Percentiles rank a stretch among this genome's conserved stretches.
Conservation (phyloP, 2,329 filamentous ascomycete species). For the Periconia digitata region DNA sequence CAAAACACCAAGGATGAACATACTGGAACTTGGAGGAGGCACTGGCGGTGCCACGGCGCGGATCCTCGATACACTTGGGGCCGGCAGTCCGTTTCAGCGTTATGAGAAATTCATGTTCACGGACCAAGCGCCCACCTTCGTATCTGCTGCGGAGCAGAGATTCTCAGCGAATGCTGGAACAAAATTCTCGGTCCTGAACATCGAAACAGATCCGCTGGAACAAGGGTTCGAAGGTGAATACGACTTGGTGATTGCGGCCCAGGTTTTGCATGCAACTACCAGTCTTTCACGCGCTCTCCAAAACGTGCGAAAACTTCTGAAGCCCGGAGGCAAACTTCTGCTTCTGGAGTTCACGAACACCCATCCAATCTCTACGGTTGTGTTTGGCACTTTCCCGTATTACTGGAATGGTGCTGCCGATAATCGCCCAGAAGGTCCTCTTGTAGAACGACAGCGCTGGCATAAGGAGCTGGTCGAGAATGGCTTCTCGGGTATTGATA, state of each 20-base stretch:
- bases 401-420: not conserved
- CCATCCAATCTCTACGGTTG: not conserved
- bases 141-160: constrained; percentile 6
- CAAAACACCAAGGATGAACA: constrained; percentile 36
- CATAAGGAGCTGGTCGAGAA: not conserved
- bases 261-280: constrained; percentile 18
- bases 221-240: constrained; percentile 15
- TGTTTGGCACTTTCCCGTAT: constrained; percentile 6
- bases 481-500: constrained; percentile 20
- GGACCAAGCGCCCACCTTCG: constrained; percentile 12
- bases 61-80: constrained; percentile 1
- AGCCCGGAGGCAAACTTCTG: constrained; percentile 13
- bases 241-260: constrained; percentile 12
- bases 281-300: constrained; percentile 3
- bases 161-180: not conserved
- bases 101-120: constrained; percentile 20
- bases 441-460: not conserved
- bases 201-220: constrained; percentile 9
- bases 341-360: constrained; percentile 4
- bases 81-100: constrained; percentile 2
- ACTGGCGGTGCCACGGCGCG: not conserved
- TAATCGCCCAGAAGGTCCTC: not conserved
- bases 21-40: constrained; percentile 10
- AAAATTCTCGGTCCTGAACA: constrained; percentile 14
- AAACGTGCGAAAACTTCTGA: constrained; percentile 12